Conservation (phyloP, 148 eudicot genomes). For the Limonium bicolor region DNA sequence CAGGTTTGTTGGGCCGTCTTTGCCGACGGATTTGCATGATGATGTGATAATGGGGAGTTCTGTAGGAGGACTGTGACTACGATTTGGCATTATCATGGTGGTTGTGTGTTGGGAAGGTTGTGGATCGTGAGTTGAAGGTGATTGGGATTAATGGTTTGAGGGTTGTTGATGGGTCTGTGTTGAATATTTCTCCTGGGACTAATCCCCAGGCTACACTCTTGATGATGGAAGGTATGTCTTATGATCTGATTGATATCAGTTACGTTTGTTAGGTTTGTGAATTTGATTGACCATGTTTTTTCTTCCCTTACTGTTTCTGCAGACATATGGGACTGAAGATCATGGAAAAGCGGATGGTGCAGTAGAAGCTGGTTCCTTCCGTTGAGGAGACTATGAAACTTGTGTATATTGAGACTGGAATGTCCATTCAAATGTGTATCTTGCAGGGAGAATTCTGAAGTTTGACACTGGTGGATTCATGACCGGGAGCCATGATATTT, state of each 20-base stretch:
- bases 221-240: conserved; percentile 71
- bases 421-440: no score
- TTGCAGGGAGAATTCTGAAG: no score
- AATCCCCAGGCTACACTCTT: conserved; percentile 91
- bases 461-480: no score
- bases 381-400: no score
- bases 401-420: no score
- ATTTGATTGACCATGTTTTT: no score
- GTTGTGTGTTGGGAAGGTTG: conserved; percentile 79
- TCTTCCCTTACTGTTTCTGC: conserved; percentile 4
- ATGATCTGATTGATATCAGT: background rate
- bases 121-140: conserved; percentile 53
- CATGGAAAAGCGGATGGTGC: conserved; percentile 18
- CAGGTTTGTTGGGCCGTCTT: conserved; percentile 56
- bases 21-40: conserved; percentile 48
- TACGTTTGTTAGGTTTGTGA: no score
- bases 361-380: no score
- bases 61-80: conserved; percentile 67
- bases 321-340: conserved; percentile 66
- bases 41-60: conserved; percentile 51
- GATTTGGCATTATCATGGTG: conserved; percentile 96
- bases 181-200: conserved; percentile 75
- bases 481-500: no score
- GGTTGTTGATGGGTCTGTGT: conserved; percentile 68
- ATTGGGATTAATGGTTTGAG: conserved; percentile 49